Evolutionary conservation across 371 early-diverging fungal species (phyloP), one percentile per base, ranked within the genome.

Genomic region (Syncephalastrum racemosum): DNA sequence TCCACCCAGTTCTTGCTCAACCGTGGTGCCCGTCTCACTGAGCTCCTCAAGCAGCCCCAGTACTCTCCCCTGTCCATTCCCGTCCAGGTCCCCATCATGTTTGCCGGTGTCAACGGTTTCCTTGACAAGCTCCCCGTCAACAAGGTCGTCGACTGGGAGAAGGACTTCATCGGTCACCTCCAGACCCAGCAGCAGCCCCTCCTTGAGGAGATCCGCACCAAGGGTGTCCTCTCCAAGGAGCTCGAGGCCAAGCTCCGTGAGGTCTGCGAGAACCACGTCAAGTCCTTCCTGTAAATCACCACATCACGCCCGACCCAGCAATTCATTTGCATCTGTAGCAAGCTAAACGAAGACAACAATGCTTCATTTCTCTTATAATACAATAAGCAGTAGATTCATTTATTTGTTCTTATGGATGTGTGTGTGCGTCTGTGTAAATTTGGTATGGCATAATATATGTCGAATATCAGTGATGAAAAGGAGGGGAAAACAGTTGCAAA

Each of bases 11-110:
- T 94, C 91, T 76, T 91, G 83, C 80, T 97, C 62, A 95, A 95
- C 90, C 93, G 97, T 86, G 97, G 97, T 85, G 94, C 95, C 65
- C 95, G 97, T 81, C 84, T 97, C 44, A 95, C 96, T 50, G 97
- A 97, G 84, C 81, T 97, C 71, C 81, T 97, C 68, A 93, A 84
- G 90, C 96, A 95, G 80, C 88, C 90, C 63, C 96, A 96, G 81
- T 95, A 93, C 88, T 77, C 79, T 70, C 96, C 97, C 42, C 74
- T 94, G 63, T 80, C 97, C 52, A 91, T 95, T 59, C 94, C 95
- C 40, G 86, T 90, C 77, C 95, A 95, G 84, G 95, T 97, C 39
- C 85, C 89, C 63, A 88, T 95, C 72, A 90, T 97, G 73, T 95
- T 85, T 60, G 88, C 90, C 56, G 96, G 96, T 90, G 97, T 96